Evolutionary conservation across 176 grass and related monocot genomes (phyloP), one percentile per base, ranked within the genome.

Genomic region (Saccharum officinarum): DNA sequence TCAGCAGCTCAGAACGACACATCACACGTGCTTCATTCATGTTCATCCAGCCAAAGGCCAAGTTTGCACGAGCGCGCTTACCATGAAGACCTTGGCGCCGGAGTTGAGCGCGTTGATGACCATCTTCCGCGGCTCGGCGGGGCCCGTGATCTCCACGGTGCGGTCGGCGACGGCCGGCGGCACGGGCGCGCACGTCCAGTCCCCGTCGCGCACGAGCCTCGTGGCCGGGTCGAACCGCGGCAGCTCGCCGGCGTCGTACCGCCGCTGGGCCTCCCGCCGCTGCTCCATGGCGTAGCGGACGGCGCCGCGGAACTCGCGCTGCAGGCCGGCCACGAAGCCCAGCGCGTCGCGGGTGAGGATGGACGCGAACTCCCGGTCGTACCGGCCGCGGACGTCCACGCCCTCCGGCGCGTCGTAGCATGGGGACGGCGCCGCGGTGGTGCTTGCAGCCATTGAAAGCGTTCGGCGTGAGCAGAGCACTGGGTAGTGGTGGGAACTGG

Each of bases 31-130:
- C 33, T 34, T 34, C 33, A 34, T 34, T 3, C 31, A 31, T 3
- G 4, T 34, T 34, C 33, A 34, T 3, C 34, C 34, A 36, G 34
- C 34, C 34, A 36, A 3, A 36, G 3, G 3, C 34, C 54, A 59
- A 9, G 55, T 36, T 18, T 18, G 65, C 69, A 49, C 46, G 4
- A 13, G 5, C 1, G 49, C 11, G 11, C 34, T 74, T 77, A 94
- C 92, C 92, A 94, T 94, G 82, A 95, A 98, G 38, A 98, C 91
- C 90, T 93, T 98, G 66, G 95, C 93, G 4, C 93, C 93, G 44
- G 89, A 98, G 86, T 98, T 98, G 80, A 98, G 93, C 15, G 96
- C 93, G 83, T 98, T 98, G 85, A 98, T 98, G 80, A 98, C 87
- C 93, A 94, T 98, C 89, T 95, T 98, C 80, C 93, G 54, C 0